Evolutionary conservation across 192 early-diverging fungal species (phyloP).

Genomic region (Dissophora globulifera): DNA sequence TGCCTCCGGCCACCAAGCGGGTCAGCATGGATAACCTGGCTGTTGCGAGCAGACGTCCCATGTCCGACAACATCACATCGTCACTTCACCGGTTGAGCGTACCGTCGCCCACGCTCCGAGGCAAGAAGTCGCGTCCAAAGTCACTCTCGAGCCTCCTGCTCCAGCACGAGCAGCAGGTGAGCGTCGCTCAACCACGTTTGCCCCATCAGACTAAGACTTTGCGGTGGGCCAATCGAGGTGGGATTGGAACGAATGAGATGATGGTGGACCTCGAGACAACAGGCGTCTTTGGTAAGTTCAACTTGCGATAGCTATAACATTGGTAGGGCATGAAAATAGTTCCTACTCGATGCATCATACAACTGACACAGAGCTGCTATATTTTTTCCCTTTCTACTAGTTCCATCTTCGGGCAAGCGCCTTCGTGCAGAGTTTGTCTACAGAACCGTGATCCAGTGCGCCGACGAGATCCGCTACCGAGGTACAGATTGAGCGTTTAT

Average conservation of each 20-base stretch:
- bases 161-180: slow-evolving; percentile 10
- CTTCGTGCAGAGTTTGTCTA: slow-evolving; percentile 52
- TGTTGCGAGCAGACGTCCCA: not conserved
- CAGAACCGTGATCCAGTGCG: slow-evolving; percentile 32
- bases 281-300: slow-evolving; percentile 51
- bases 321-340: not conserved
- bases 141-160: slow-evolving; percentile 18
- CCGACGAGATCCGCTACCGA: slow-evolving; percentile 41
- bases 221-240: slow-evolving; percentile 26
- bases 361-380: not conserved
- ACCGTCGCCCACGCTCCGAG: not conserved
- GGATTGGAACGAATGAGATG: slow-evolving; percentile 41
- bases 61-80: not conserved
- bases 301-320: not conserved
- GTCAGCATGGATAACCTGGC: slow-evolving; percentile 1
- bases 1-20: not conserved
- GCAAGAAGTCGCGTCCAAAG: slow-evolving; percentile 12
- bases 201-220: slow-evolving; percentile 7
- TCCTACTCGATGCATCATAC: not conserved
- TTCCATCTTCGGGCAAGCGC: slow-evolving; percentile 31
- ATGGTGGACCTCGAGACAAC: slow-evolving; percentile 46
- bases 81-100: not conserved
- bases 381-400: not conserved
- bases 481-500: slow-evolving; percentile 9
- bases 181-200: not conserved